Evolutionary conservation across 768 basidiomycete species (phyloP).

Genomic region (Nevesoporus exiguus): DNA sequence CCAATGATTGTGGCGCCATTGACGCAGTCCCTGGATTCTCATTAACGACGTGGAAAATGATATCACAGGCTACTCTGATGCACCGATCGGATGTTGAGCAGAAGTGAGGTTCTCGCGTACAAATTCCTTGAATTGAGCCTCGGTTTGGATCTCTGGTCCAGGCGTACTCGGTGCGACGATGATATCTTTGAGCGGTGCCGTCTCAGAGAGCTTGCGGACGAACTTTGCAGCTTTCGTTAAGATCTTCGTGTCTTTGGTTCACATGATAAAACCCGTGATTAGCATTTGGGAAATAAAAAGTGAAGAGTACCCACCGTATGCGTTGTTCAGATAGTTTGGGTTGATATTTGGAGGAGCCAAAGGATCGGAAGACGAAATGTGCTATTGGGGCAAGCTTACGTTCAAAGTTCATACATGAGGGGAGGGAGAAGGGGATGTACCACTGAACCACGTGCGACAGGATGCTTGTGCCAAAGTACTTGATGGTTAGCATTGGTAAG

Average conservation of each 20-base stretch:
- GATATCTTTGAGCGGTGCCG: conserved; percentile 13
- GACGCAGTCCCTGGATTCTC: conserved; percentile 10
- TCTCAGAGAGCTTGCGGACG: conserved; percentile 13
- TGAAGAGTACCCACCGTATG: conserved; percentile 2
- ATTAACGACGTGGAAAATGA: not conserved
- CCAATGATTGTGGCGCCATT: conserved; percentile 15
- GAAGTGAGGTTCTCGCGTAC: not conserved
- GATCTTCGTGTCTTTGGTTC: conserved; percentile 10
- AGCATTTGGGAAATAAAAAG: not conserved
- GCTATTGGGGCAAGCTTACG: not conserved
- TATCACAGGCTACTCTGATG: not conserved
- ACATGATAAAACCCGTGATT: not conserved
- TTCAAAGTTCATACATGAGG: no score
- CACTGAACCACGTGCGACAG: conserved; percentile 15
- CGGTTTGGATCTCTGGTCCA: conserved; percentile 17
- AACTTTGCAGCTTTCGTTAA: conserved; percentile 15
- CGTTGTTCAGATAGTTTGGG: conserved; percentile 13
- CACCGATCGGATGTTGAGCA: conserved; percentile 13
- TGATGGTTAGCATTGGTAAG: not conserved
- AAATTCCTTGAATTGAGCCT: conserved; percentile 12
- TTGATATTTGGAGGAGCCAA: conserved; percentile 11
- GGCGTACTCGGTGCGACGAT: conserved; percentile 17
- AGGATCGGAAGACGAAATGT: conserved; percentile 13
- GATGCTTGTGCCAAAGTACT: conserved; percentile 5
- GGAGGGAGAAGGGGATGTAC: conserved; percentile 4